Base-by-base conservation (phyloP, 1,284 basidiomycete genomes). In the Tranzscheliella williamsii region DNA sequence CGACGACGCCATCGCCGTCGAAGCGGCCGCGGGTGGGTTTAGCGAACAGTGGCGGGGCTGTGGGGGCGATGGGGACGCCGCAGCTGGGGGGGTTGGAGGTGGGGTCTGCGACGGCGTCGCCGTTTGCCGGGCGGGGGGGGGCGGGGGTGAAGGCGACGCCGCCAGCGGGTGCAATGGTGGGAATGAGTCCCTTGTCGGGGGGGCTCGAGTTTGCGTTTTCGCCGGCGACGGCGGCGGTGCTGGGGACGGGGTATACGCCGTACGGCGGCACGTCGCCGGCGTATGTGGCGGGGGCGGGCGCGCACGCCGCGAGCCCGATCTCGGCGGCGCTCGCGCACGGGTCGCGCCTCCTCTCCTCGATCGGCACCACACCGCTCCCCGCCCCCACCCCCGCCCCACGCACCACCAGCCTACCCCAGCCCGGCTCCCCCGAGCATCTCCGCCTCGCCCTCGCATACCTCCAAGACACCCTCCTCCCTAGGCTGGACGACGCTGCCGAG, bases 231-330 rank as follows among this genome's bases (percentile, higher is more conserved):
- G n/a, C n/a, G n/a, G n/a, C n/a, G n/a, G n/a, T n/a, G n/a, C n/a
- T n/a, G n/a, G n/a, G n/a, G n/a, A n/a, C n/a, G n/a, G n/a, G n/a
- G n/a, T n/a, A n/a, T n/a, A n/a, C n/a, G n/a, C 56, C 56, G 0
- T 60, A 53, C 47, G 34, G 23, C 32, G 41, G 50, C 35, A 61
- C 57, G 7, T 61, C 57, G 1, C 57, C 57, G n/a, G 57, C 57
- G 2, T 54, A 61, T 17, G 30, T 22, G 6, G 24, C 39, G 3
- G 38, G 37, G 11, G 38, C 42, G 11, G 31, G n/a, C 17, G 9
- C 32, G 9, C 8, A 9, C 7, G 55, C 49, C 5, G 51, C 46
- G 4, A 48, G 43, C 1, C 58, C 58, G 0, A 43, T 62, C 38
- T 43, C 35, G 15, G 42, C 58, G 4, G 58, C 58, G 2, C 52